Percentiles rank a stretch among this genome's conserved stretches.
phyloP scores from a whole-genome alignment of 306 rosid species.

The Vigna trinervia region DNA sequence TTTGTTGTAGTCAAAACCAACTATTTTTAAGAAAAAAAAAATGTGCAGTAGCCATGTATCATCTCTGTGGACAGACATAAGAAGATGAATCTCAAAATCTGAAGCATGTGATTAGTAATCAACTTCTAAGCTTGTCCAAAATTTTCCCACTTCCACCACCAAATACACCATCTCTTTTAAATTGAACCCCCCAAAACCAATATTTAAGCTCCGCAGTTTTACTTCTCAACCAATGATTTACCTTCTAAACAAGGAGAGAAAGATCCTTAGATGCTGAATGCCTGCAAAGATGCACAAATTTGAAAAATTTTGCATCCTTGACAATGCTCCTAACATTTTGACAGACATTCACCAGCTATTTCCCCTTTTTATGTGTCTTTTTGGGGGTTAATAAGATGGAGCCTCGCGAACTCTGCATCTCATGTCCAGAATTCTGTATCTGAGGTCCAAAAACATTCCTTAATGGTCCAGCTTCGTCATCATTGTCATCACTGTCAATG shows the following conservation, averaged over 20 bases:
- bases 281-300: constrained; percentile 23
- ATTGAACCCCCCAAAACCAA: neutral
- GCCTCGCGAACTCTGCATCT: constrained; percentile 19
- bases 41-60: constrained; percentile 13
- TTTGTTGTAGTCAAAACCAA: constrained; percentile 28
- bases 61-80: constrained; percentile 23
- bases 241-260: constrained; percentile 28
- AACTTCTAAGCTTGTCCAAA: constrained; percentile 24
- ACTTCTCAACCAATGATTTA: constrained; percentile 25
- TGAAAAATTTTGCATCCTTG: constrained; percentile 35
- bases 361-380: constrained; percentile 48
- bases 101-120: constrained; percentile 39
- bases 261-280: constrained; percentile 20
- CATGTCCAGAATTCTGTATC: neutral
- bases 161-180: constrained; percentile 12
- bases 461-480: constrained; percentile 45
- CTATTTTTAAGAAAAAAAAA: neutral
- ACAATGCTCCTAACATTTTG: constrained; percentile 21
- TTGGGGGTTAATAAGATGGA: constrained; percentile 56
- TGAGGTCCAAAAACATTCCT: constrained; percentile 54
- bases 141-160: constrained; percentile 31
- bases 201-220: constrained; percentile 5
- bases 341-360: constrained; percentile 37
- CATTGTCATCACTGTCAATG: constrained; percentile 80
- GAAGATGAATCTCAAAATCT: constrained; percentile 24